Conservation (phyloP, 2,329 filamentous ascomycete genomes). For the Colletotrichum agaves region DNA sequence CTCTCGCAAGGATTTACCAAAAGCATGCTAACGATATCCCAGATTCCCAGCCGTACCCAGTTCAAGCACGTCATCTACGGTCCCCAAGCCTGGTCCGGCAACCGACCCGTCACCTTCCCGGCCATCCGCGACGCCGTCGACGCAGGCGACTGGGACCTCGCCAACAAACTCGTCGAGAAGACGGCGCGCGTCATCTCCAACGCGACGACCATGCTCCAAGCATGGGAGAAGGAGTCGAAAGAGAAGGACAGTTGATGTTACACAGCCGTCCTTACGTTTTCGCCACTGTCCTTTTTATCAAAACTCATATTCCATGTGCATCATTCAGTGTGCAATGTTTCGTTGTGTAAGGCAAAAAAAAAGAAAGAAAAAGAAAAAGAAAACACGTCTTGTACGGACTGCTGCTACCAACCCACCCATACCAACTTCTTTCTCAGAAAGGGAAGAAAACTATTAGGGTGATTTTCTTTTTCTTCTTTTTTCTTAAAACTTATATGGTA, state of each 20-base stretch:
- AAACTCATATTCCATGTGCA: no score
- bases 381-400: no score
- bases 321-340: no score
- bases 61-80: slow-evolving; percentile 95
- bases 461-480: not conserved
- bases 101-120: slow-evolving; percentile 66
- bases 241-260: slow-evolving; percentile 15
- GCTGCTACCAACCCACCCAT: no score
- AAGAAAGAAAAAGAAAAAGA: no score
- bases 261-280: not conserved
- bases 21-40: slow-evolving; percentile 33
- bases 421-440: no score
- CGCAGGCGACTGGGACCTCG: slow-evolving; percentile 74
- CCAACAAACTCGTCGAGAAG: slow-evolving; percentile 75
- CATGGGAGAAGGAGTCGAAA: slow-evolving; percentile 18
- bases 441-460: no score
- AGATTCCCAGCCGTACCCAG: slow-evolving; percentile 88
- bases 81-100: slow-evolving; percentile 79
- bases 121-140: slow-evolving; percentile 86
- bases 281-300: not conserved
- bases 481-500: not conserved
- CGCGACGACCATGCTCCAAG: slow-evolving; percentile 59
- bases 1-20: not conserved
- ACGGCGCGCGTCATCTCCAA: slow-evolving; percentile 73
- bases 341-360: no score